Base-by-base conservation (phyloP, 495 filamentous ascomycete species). In the Chlorociboria aeruginascens region DNA sequence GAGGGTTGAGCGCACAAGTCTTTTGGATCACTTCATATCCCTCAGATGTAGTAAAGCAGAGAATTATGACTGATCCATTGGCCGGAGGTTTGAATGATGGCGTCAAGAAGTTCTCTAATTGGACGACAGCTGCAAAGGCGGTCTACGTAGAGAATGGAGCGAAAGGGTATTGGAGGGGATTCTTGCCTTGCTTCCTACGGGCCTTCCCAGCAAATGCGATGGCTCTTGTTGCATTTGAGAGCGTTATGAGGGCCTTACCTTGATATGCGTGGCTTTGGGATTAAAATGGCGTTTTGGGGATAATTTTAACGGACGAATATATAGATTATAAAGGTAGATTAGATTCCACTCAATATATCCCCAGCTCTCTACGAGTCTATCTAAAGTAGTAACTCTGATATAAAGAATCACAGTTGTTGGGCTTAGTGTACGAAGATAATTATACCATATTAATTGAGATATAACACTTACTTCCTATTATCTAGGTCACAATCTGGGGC, bases 161-260 rank as follows among this genome's bases (percentile, higher is more conserved):
- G 62, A 81, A 63, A 57, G 90, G 88, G 2, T 96, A 86, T 63
- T 97, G 89, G 89, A 73, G 90, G 38, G 92, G 92, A 1, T 98
- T 98, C 59, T 48, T 90, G 52, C 92, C 92, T 0, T 96, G 90
- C 61, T 93, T 96, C 62, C 61, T 95, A 48, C 73, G 92, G 59
- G 92, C 92, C 10, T 98, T 98, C 64, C 92, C 92, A 40, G 92
- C 92, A 42, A 98, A 98, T 70, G 90, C 89, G 1, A 81, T 90
- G 77, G 90, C 90, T 8, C 60, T 98, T 62, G 77, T 95, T 48
- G 90, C 85, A 32, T 96, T 95, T 71, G 90, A 98, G 65, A 86
- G 79, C 8, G 86, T 83, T 45, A 93, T 96, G 89, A 76, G 89
- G 55, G 67, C 69, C 40, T 67, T 95, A 62, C 83, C 84, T 42